Evolutionary conservation across 2,329 filamentous ascomycete species (phyloP), one percentile per base, ranked within the genome.

Genomic region (Trichoderma koningii): DNA sequence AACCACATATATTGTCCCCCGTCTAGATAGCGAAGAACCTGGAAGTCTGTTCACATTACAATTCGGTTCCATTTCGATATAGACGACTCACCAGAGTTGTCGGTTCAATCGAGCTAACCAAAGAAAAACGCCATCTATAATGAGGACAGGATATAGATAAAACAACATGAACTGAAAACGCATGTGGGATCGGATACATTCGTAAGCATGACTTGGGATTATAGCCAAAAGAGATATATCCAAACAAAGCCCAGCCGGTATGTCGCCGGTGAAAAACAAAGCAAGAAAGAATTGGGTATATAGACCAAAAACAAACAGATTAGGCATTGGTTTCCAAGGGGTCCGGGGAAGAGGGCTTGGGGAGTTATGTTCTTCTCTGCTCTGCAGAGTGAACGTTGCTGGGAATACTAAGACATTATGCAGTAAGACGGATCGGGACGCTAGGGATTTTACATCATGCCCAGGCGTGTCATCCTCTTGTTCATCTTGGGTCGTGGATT

Each of bases 391-490:
- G 51, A 64, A 28, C 21, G 50, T 42, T 38, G 17, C 4, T 63
- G n/a, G 15, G 19, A 15, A 50, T 55, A 63, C 53, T 55, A 63
- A 63, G 60, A 34, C 48, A 62, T 55, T 55, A 55, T 47, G 42
- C 50, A 45, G 17, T 4, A 38, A 26, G 41, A 42, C 5, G 21
- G 41, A 26, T 19, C 7, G 17, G 19, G 28, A 21, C 19, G n/a
- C 23, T 30, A 17, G 50, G 26, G 50, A 55, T 55, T 66, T 78
- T 72, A 81, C 78, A 86, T 84, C 81, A 85, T 85, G 66, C 85
- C 84, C 60, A 87, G 73, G 67, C 85, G 80, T 66, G 85, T 87
- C 80, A 84, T 86, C 69, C 85, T 81, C 79, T 87, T 87, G 77
- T 87, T 85, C 84, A 87, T 85, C 68, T 77, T 78, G 56, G 82